Percentiles rank a stretch among this genome's conserved stretches.
Conservation (phyloP, 441 rosid genomes). For the Viola pubescens region DNA sequence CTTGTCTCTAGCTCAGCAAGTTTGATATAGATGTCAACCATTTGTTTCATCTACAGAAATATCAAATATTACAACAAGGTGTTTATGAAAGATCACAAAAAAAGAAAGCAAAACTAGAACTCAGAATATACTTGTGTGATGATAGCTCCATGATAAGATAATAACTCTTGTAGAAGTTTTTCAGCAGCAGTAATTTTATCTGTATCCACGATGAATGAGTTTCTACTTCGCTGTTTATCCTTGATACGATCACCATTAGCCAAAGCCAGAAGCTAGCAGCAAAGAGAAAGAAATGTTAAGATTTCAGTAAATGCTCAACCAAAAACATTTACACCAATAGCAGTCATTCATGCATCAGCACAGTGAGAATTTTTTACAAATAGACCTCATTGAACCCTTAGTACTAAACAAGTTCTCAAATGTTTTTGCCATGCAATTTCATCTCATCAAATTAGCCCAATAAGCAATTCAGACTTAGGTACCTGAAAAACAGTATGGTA, state of each 20-base stretch:
- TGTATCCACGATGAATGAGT: conserved; percentile 83
- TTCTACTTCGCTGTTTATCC: conserved; percentile 90
- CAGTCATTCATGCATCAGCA: neutral
- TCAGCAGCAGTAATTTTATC: conserved; percentile 92
- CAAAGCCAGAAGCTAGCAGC: conserved; percentile 76
- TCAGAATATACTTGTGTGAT: conserved; percentile 54
- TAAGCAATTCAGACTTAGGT: conserved; percentile 12
- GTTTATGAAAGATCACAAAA: neutral
- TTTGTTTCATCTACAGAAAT: conserved; percentile 66
- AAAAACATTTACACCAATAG: neutral
- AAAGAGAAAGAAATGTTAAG: conserved; percentile 12
- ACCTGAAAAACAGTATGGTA: conserved; percentile 96
- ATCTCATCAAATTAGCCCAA: conserved; percentile 12
- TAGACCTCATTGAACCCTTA: too few species aligned
- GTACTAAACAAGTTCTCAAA: neutral
- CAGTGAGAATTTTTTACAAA: too few species aligned
- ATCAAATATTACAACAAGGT: conserved; percentile 6
- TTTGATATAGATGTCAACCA: conserved; percentile 94
- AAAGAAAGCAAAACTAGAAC: neutral
- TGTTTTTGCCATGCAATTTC: conserved; percentile 1
- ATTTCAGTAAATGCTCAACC: neutral
- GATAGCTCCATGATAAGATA: conserved; percentile 65
- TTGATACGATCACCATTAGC: conserved; percentile 98
- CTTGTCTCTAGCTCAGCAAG: conserved; percentile 96
- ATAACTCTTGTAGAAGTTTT: conserved; percentile 69